Evolutionary conservation across 2,329 filamentous ascomycete genomes (phyloP).

Genomic region (Dothiorella sarmentorum): DNA sequence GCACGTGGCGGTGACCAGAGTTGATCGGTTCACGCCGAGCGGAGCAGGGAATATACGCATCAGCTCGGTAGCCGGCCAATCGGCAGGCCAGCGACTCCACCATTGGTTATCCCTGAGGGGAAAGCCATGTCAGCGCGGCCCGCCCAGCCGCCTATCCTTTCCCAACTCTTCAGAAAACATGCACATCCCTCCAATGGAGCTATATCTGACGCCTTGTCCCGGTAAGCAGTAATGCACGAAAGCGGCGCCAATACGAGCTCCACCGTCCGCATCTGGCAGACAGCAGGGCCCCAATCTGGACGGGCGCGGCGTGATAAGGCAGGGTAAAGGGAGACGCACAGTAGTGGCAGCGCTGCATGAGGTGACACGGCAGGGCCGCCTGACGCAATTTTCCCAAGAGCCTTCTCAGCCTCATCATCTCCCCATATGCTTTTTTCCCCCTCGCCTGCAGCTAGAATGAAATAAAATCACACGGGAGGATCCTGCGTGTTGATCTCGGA

Average conservation of each 20-base stretch:
- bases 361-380: neutral
- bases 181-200: neutral
- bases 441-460: neutral
- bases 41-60: neutral
- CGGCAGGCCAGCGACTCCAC: neutral
- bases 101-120: neutral
- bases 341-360: neutral
- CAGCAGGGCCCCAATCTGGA: neutral
- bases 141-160: neutral
- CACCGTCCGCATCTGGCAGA: neutral
- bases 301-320: neutral
- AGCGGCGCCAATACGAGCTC: neutral
- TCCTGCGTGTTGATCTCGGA: no score
- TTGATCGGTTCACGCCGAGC: neutral
- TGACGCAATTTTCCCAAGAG: neutral
- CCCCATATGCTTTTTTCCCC: neutral
- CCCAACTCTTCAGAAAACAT: neutral
- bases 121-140: neutral
- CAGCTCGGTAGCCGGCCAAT: neutral
- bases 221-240: conserved; percentile 9
- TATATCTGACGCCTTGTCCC: neutral
- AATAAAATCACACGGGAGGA: no score
- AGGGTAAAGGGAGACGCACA: neutral
- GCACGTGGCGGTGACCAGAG: conserved; percentile 1
- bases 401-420: neutral